Percentiles rank a stretch among this genome's conserved stretches.
These are phyloP conservation scores for Mycena chlorophos DNA, from an alignment of 768 basidiomycete genomes.

Conservation along the genomic window DNA sequence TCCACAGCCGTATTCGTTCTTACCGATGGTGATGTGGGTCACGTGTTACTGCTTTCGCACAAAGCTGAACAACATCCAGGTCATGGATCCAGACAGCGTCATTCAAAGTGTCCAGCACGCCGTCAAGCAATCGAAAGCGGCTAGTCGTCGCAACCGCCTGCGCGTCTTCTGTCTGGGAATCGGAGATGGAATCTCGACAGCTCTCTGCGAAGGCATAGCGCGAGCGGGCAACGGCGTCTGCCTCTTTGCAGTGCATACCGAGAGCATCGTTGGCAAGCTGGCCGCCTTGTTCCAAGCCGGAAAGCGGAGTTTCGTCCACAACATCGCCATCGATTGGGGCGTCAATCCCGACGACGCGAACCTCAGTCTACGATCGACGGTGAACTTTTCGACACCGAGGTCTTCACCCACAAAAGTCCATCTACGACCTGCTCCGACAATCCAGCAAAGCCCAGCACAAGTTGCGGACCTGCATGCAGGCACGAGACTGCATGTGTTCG, in stretches of 20 bases:
- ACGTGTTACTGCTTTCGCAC: background rate
- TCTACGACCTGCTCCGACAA: conserved; percentile 27
- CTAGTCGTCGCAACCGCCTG: conserved; percentile 34
- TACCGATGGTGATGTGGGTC: conserved; percentile 54
- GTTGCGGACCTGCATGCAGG: conserved; percentile 38
- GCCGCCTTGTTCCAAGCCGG: conserved; percentile 53
- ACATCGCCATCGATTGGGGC: conserved; percentile 54
- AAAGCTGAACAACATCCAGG: conserved; percentile 16
- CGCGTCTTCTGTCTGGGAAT: conserved; percentile 64
- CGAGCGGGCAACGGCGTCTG: conserved; percentile 51
- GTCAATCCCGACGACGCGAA: conserved; percentile 32
- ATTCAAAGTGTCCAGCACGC: conserved; percentile 30
- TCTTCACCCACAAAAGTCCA: conserved; percentile 23
- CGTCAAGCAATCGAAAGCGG: conserved; percentile 23
- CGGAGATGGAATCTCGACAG: conserved; percentile 49
- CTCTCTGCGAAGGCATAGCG: conserved; percentile 56
- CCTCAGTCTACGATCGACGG: conserved; percentile 12
- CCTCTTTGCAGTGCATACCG: conserved; percentile 46
- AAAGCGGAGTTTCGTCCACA: conserved; percentile 44
- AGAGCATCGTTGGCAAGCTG: conserved; percentile 50
- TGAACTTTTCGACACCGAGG: conserved; percentile 21
- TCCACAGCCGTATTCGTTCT: conserved; percentile 56
- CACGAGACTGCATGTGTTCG: conserved; percentile 35
- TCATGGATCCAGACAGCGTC: conserved; percentile 23
- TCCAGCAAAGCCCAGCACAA: conserved; percentile 38